Evolutionary conservation across 805 yeast species (phyloP), one percentile per base, ranked within the genome.

Genomic region (Kazachstania psychrophila): DNA sequence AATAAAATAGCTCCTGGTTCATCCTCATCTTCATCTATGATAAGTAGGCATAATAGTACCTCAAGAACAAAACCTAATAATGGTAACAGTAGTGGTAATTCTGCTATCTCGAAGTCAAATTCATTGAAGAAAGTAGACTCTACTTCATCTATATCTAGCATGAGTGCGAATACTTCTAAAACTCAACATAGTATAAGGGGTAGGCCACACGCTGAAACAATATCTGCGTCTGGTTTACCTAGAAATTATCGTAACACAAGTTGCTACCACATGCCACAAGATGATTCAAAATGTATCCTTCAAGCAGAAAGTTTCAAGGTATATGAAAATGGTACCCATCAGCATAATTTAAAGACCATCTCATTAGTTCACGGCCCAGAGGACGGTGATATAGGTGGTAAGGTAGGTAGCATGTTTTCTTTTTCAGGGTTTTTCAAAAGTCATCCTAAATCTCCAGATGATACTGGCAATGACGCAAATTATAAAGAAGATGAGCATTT

Each of bases 291-390:
- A 18, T 40, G 48, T 29, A 45, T 53, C 16, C 36, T 52, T 20
- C 44, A 47, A 25, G 43, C 43, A 3, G 60, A 51, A 7, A 48
- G 42, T 28, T 56, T 56, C 29, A 48, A 42, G 28, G 49, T 56
- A 2, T 54, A 39, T 35, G 50, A 51, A 26, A 48, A 54, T 34
- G 59, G 59, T 16, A 45, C 45, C 23, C 61, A 56, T 41, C 52
- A 47, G 36, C 61, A 56, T 39, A 46, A 47, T 33, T 33, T 56
- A 25, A 51, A 46, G 20, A 47, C 49, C 8, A 44, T 49, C 12
- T 48, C 52, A 11, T 22, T 53, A 12, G 38, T 49, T 4, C 26
- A 34, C 14, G 41, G 39, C 14, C 9, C 18, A 24, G 38, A 23
- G 9, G 22, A 16, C 8, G 28, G 20, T 15, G 15, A 14, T 13